Conservation (phyloP, 192 early-diverging fungal genomes). For the Coemansia furcata region DNA sequence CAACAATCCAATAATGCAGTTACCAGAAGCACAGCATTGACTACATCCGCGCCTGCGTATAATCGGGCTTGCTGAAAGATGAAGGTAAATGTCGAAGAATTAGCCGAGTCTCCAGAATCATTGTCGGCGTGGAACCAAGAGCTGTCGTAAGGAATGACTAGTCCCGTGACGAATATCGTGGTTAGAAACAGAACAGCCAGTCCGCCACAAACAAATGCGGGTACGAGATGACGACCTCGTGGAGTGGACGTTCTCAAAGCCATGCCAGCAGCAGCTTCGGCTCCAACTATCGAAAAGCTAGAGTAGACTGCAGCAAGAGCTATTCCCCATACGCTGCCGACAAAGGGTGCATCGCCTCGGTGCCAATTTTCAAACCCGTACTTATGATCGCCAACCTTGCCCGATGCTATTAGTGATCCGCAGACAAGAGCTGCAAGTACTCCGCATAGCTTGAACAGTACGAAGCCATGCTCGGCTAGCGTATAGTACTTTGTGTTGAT, state of each 20-base stretch:
- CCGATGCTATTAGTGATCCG: slow-evolving; percentile 13
- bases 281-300: slow-evolving; percentile 15
- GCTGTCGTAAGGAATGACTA: slow-evolving; percentile 8
- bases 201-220: slow-evolving; percentile 4
- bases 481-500: slow-evolving; percentile 21
- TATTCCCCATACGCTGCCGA: slow-evolving; percentile 12
- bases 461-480: slow-evolving; percentile 8
- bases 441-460: slow-evolving; percentile 11
- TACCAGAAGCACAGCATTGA: slow-evolving; percentile 17
- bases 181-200: slow-evolving; percentile 8
- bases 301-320: slow-evolving; percentile 18
- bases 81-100: slow-evolving; percentile 9
- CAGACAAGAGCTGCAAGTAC: slow-evolving; percentile 13
- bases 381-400: slow-evolving; percentile 22
- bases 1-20: slow-evolving; percentile 18
- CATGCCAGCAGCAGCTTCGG: slow-evolving; percentile 14
- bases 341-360: slow-evolving; percentile 10
- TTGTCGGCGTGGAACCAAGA: slow-evolving; percentile 3
- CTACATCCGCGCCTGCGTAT: slow-evolving; percentile 13
- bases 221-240: slow-evolving; percentile 1
- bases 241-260: slow-evolving; percentile 10
- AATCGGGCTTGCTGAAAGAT: slow-evolving; percentile 18
- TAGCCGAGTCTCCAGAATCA: slow-evolving; percentile 1
- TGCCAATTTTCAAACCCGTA: slow-evolving; percentile 25
- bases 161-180: slow-evolving; percentile 21